Evolutionary conservation across 1,139 yeast genomes (phyloP).

Genomic region (Geotrichum restrictum): DNA sequence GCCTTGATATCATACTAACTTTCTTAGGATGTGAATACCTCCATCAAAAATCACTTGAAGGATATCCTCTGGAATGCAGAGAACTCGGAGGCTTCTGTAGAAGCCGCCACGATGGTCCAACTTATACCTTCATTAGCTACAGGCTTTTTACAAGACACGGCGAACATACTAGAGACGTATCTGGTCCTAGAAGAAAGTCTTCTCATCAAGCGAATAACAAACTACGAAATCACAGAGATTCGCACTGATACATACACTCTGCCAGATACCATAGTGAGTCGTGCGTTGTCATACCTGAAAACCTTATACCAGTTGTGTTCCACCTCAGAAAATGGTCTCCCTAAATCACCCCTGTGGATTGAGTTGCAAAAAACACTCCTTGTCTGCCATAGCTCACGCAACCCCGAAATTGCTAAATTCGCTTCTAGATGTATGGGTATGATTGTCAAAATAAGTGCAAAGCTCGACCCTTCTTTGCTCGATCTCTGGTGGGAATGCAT

Average conservation of each 20-base stretch:
- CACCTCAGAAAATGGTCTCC: background rate
- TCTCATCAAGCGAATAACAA: slow-evolving; percentile 7
- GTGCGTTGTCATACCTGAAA: slow-evolving; percentile 10
- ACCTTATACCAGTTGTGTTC: slow-evolving; percentile 13
- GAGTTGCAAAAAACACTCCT: slow-evolving; percentile 12
- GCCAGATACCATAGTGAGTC: background rate
- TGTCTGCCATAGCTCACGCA: slow-evolving; percentile 17
- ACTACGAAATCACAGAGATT: background rate
- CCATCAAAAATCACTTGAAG: slow-evolving; percentile 5
- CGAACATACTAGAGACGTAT: slow-evolving; percentile 8
- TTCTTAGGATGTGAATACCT: slow-evolving; percentile 7
- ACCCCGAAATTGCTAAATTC: slow-evolving; percentile 17
- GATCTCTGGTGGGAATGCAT: slow-evolving; percentile 21
- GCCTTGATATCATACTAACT: background rate
- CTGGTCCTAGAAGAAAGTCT: slow-evolving; percentile 14
- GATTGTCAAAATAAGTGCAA: slow-evolving; percentile 11
- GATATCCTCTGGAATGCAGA: background rate
- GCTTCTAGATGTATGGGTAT: slow-evolving; percentile 19
- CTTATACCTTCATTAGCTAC: slow-evolving; percentile 15
- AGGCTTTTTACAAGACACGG: slow-evolving; percentile 13
- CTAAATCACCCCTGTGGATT: background rate
- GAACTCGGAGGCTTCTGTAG: background rate
- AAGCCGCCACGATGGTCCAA: slow-evolving; percentile 9
- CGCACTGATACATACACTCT: background rate
- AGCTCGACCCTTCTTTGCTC: slow-evolving; percentile 14